These are phyloP conservation scores for Penicillium sp. DNA, from an alignment of 2,329 filamentous ascomycete genomes.

Conservation along the genomic window DNA sequence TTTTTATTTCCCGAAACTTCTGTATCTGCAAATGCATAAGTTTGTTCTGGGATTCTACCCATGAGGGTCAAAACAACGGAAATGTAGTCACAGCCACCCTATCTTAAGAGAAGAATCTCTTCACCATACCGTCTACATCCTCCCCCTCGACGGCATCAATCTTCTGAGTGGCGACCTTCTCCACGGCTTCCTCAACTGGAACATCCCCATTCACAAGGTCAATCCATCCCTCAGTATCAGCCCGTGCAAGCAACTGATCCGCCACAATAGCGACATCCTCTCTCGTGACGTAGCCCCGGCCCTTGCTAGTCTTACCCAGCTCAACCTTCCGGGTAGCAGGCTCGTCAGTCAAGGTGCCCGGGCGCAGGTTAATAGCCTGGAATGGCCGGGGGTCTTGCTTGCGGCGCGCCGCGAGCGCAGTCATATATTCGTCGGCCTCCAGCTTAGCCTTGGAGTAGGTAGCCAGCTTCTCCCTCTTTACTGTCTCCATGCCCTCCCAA, in stretches of 20 bases:
- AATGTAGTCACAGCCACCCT: neutral
- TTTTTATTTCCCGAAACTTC: no score
- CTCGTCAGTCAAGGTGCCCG: constrained; percentile 50
- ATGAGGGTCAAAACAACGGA: no score
- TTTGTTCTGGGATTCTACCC: no score
- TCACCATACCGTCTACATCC: constrained; percentile 48
- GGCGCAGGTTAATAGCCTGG: constrained; percentile 52
- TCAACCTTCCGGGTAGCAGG: constrained; percentile 48
- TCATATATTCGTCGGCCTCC: constrained; percentile 56
- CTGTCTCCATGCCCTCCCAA: constrained; percentile 46
- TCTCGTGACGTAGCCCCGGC: constrained; percentile 46
- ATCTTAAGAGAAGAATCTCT: constrained; percentile 28
- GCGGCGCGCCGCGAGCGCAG: constrained; percentile 42
- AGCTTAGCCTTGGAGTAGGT: constrained; percentile 55
- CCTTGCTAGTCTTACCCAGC: constrained; percentile 47
- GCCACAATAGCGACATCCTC: constrained; percentile 54
- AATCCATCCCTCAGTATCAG: constrained; percentile 52
- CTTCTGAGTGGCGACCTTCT: constrained; percentile 44
- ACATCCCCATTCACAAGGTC: constrained; percentile 55
- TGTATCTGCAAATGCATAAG: no score
- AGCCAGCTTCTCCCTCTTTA: constrained; percentile 50
- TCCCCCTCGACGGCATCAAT: constrained; percentile 52
- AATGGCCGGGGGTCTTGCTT: constrained; percentile 35
- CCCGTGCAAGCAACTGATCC: constrained; percentile 48
- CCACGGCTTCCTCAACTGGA: constrained; percentile 46